Evolutionary conservation across 169 alveolate genomes (phyloP).

Genomic region (Theileria orientalis): DNA sequence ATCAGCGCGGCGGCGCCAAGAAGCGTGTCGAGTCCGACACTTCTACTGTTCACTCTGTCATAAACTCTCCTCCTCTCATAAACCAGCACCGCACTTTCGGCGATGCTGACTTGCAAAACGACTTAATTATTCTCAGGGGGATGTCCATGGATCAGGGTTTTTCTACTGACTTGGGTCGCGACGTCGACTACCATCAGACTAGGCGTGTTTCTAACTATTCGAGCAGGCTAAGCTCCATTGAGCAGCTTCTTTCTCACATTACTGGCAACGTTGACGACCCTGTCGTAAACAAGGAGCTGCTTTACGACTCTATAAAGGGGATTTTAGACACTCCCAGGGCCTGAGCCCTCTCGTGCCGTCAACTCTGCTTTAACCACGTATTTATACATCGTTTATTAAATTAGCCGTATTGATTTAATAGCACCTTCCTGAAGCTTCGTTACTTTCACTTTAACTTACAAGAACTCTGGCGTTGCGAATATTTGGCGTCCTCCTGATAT

Average conservation of each 20-base stretch:
- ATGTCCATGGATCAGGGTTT: background rate
- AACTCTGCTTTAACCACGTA: background rate
- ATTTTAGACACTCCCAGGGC: slow-evolving; percentile 20
- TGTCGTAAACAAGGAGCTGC: slow-evolving; percentile 1
- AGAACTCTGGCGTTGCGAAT: slow-evolving; percentile 81
- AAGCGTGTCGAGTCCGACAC: slow-evolving; percentile 15
- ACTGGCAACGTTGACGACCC: background rate
- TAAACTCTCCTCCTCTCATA: background rate
- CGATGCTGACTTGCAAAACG: slow-evolving; percentile 5
- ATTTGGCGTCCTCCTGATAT: slow-evolving; percentile 81
- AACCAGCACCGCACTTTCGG: background rate
- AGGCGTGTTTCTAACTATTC: slow-evolving; percentile 7
- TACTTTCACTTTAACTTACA: slow-evolving; percentile 60
- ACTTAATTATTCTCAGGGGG: background rate
- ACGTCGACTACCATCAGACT: slow-evolving; percentile 7
- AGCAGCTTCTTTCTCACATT: slow-evolving; percentile 11
- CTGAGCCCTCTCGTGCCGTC: background rate
- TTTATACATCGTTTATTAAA: background rate
- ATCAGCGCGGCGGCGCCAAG: slow-evolving; percentile 33
- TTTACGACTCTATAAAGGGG: slow-evolving; percentile 8
- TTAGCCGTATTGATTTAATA: slow-evolving; percentile 49
- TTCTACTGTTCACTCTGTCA: background rate
- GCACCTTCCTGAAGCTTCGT: slow-evolving; percentile 27
- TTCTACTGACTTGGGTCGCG: background rate
- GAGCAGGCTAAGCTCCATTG: slow-evolving; percentile 5